Percentiles rank a stretch among this genome's conserved stretches.
Evolutionary conservation across 164 flowering plant genomes (phyloP).

Genomic region (Umbellularia californica): DNA sequence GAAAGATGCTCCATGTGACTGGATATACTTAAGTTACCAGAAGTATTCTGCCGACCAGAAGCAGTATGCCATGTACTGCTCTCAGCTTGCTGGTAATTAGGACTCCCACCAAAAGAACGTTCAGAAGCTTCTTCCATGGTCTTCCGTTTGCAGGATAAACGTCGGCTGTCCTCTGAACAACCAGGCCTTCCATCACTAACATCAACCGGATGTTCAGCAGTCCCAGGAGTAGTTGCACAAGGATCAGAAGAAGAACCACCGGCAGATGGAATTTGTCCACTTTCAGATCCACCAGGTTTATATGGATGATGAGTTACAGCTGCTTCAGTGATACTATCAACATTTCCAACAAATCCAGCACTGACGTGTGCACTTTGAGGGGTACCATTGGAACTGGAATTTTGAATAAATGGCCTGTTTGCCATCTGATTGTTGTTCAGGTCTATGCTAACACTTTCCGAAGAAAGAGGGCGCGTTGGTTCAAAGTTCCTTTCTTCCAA

Average conservation of each 20-base stretch:
- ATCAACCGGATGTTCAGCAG: slow-evolving; percentile 34
- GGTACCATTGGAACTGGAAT: neutral
- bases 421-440: slow-evolving; percentile 19
- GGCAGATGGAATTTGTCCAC: slow-evolving; percentile 25
- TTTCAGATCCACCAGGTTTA: slow-evolving; percentile 32
- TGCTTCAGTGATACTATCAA: slow-evolving; percentile 26
- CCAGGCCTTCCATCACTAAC: slow-evolving; percentile 49
- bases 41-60: slow-evolving; percentile 24
- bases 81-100: slow-evolving; percentile 41
- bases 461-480: slow-evolving; percentile 23
- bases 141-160: slow-evolving; percentile 68
- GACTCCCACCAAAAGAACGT: slow-evolving; percentile 36
- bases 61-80: slow-evolving; percentile 38
- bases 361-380: slow-evolving; percentile 31
- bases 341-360: slow-evolving; percentile 33
- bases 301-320: slow-evolving; percentile 20
- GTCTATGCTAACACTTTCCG: slow-evolving; percentile 27
- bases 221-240: slow-evolving; percentile 31
- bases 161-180: slow-evolving; percentile 50
- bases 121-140: slow-evolving; percentile 51
- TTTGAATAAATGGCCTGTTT: slow-evolving; percentile 18
- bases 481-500: slow-evolving; percentile 34
- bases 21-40: slow-evolving; percentile 28
- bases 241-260: slow-evolving; percentile 39
- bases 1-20: slow-evolving; percentile 19